Evolutionary conservation across 257 asterid genomes (phyloP), one percentile per base, ranked within the genome.

Genomic region (Haberlea rhodopensis): DNA sequence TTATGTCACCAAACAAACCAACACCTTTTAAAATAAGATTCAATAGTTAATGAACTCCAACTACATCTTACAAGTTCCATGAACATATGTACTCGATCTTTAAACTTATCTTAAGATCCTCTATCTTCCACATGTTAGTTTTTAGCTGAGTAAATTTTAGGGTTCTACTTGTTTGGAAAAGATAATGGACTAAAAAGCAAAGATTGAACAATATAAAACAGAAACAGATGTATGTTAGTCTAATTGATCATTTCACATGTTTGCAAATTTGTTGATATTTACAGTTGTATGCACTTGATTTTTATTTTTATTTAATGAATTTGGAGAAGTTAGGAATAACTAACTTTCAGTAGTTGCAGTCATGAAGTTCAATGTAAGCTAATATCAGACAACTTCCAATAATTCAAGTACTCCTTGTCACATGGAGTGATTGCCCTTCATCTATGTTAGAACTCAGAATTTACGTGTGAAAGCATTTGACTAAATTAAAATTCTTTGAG

Each of bases 401-500:
- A 23, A 53, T 62, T 27, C 43, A 37, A 59, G 28, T 62, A 26
- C 53, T 68, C 28, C 57, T 49, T 65, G n/a, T 51, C 48, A 34
- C 49, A 10, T 71, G 62, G 63, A 15, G 49, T 54, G 23, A 56
- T 4, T 40, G 62, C 20, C 65, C 46, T 31, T 69, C 31, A 59
- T 28, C 37, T 11, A 25, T 65, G 48, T 65, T 53, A 53, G 52
- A 46, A 57, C 27, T 10, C 26, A 34, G 15, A 34, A 22, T 68
- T 19, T 46, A 40, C 45, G 45, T 27, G 40, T 22, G 22, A 53
- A 16, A 25, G 37, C 25, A 26, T 51, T 69, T 74, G 77, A 77
- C 61, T 34, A 19, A 37, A 61, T 64, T 69, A 60, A 72, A 40
- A 66, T 73, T 61, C n/a, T 74, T 53, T 73, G 28, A 13, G 67